Evolutionary conservation across 352 stramenopile species (phyloP), one percentile per base, ranked within the genome.

Genomic region (Globisporangium rhizosaccharum): DNA sequence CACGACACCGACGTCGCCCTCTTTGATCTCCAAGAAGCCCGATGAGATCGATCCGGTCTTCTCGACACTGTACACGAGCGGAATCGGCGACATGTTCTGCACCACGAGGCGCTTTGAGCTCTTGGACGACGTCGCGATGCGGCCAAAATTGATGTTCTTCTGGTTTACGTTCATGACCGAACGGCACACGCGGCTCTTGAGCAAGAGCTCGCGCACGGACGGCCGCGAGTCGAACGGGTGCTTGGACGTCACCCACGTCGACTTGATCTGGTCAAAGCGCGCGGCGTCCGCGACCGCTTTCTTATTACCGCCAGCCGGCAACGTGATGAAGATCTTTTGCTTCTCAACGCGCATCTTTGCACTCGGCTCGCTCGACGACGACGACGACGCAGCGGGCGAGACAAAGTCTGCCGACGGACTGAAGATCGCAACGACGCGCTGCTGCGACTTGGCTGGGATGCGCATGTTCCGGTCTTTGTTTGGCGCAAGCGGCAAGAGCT

Each of bases 61-160:
- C 54, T 94, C 87, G 11, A 94, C 83, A 56, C 71, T 91, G 56
- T 94, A 96, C 15, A 94, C 75, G 17, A 96, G 60, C 11, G 85
- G 85, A 15, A 91, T 88, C 12, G 85, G 75, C 20, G 85, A 93
- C 79, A 90, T 92, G 50, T 96, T 96, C 55, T 92, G 85, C 15
- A 96, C 83, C 28, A 94, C 62, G 25, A 96, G 63, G 39, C 80
- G 82, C 60, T 96, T 96, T 3, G 83, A 92, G 54, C 84, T 94
- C 61, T 90, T 92, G 8, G 81, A 88, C 15, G 82, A 93, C 15
- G 86, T 82, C 28, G 87, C 76, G 50, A 96, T 96, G 15, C 87
- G 80, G 1, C 87, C 87, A 58, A 96, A 96, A 63, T 96, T 96
- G 63, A 96, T 96, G 59, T 96, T 96, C 58, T 96, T 96, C 66